Evolutionary conservation across 1,139 yeast species (phyloP).

Genomic region (Meyerozyma carpophila): DNA sequence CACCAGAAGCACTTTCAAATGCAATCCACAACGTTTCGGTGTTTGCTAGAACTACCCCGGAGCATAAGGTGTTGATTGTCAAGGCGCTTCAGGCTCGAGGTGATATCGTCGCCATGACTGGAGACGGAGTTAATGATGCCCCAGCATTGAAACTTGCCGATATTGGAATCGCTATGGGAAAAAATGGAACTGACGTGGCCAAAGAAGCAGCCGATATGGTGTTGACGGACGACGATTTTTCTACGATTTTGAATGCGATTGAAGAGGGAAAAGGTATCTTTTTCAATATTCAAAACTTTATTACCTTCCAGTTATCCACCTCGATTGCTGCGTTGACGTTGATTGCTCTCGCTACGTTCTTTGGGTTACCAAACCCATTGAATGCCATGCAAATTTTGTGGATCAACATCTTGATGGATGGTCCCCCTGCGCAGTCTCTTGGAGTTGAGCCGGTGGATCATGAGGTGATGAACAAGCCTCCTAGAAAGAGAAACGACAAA

Average conservation of each 20-base stretch:
- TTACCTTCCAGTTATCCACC: slow-evolving; percentile 91
- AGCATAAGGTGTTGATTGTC: slow-evolving; percentile 88
- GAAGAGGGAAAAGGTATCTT: slow-evolving; percentile 97
- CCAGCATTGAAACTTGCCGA: slow-evolving; percentile 98
- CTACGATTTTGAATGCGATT: slow-evolving; percentile 86
- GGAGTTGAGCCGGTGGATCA: slow-evolving; percentile 98
- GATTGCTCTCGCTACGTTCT: slow-evolving; percentile 79
- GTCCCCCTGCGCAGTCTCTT: slow-evolving; percentile 96
- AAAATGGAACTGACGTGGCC: slow-evolving; percentile 95
- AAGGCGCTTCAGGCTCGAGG: slow-evolving; percentile 89
- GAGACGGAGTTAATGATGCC: slow-evolving; percentile 98
- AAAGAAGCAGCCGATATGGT: slow-evolving; percentile 99
- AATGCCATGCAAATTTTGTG: slow-evolving; percentile 98
- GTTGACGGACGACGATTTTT: slow-evolving; percentile 90
- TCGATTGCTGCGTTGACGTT: slow-evolving; percentile 91
- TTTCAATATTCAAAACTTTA: slow-evolving; percentile 86
- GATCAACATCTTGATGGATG: slow-evolving; percentile 98
- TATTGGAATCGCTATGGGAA: slow-evolving; percentile 97
- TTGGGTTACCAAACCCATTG: slow-evolving; percentile 89
- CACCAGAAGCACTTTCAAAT: slow-evolving; percentile 63
- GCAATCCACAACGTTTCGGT: slow-evolving; percentile 81
- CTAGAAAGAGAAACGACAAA: slow-evolving; percentile 78
- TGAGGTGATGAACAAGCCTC: slow-evolving; percentile 91
- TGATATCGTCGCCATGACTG: slow-evolving; percentile 98
- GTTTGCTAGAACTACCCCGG: slow-evolving; percentile 96